phyloP scores from a whole-genome alignment of 2,329 filamentous ascomycete genomes.

The Coniella lustricola region DNA sequence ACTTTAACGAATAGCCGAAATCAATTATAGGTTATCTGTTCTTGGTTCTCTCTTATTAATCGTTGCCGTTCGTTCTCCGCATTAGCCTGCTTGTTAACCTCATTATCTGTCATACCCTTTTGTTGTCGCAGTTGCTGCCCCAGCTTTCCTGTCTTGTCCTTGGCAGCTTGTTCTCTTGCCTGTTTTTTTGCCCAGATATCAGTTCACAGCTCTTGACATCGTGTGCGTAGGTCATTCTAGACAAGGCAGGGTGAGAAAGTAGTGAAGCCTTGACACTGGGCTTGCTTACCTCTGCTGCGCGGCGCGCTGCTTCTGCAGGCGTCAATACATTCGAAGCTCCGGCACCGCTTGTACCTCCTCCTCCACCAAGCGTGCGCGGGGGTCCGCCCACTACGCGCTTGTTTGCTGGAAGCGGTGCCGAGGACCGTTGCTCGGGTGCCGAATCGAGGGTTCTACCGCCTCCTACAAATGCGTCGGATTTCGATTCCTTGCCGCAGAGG shows the following conservation, averaged over 20 bases:
- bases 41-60: conserved; percentile 52
- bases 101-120: conserved; percentile 63
- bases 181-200: conserved; percentile 26
- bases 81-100: conserved; percentile 62
- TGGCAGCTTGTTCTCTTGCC: conserved; percentile 59
- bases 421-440: conserved; percentile 39
- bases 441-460: conserved; percentile 67
- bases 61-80: conserved; percentile 56
- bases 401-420: conserved; percentile 42
- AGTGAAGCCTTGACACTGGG: background rate
- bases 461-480: conserved; percentile 58
- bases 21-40: conserved; percentile 51
- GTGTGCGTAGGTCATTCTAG: background rate
- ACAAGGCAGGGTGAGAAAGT: too few relatives aligned
- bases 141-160: conserved; percentile 59
- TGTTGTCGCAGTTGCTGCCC: conserved; percentile 65
- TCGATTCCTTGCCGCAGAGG: conserved; percentile 67
- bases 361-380: conserved; percentile 58
- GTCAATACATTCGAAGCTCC: conserved; percentile 20
- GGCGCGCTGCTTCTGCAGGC: conserved; percentile 47
- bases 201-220: background rate
- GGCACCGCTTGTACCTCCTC: conserved; percentile 30
- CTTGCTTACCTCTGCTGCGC: conserved; percentile 67
- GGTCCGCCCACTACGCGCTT: conserved; percentile 41
- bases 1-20: background rate